Base-by-base conservation (phyloP, 1,139 yeast genomes). In the Kurtzmaniella quercitrusa region DNA sequence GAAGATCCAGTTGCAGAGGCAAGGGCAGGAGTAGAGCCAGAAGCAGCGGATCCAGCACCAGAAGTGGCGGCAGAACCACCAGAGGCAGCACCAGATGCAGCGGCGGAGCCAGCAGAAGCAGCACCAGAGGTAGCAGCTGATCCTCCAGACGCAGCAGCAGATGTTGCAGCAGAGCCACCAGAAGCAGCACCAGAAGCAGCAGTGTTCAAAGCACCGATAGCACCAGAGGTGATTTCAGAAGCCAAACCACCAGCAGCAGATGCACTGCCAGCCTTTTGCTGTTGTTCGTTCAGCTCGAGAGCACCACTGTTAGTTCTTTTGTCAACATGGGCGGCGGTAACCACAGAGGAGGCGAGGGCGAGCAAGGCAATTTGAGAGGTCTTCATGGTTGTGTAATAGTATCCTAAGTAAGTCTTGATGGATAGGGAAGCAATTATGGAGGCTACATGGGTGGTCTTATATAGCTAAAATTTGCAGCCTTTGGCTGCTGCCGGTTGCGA, bases 281-380 rank as follows among this genome's bases (percentile, higher is more conserved):
- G 23, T 21, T 21, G 23, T 21, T 21, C 23, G 8, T 4, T 21
- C 23, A 5, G 7, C 4, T 5, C 40, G 29, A 2, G 37, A 18
- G 51, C 39, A 38, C 43, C 54, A 12, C 50, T 51, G 37, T n/a
- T 14, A 15, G 23, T 4, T 34, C 46, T 37, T 24, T 21, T 19
- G 40, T 39, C 25, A 34, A 24, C 33, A 12, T 27, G 38, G 14
- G 47, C 38, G 14, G 55, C 57, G 43, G 50, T 48, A 41, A 48
- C 57, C 31, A 55, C 38, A 34, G 52, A 44, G 18, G 56, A 44
- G 34, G 54, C 46, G 31, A 52, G 36, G 38, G 46, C 44, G 37
- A 44, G 50, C 49, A 46, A 39, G 19, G 51, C 44, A 43, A 55
- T 48, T 21, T 53, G 46, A 19, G 58, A 45, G 38, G 38, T 49